Base-by-base conservation (phyloP, 768 basidiomycete genomes). In the Suillus hirtellus region DNA sequence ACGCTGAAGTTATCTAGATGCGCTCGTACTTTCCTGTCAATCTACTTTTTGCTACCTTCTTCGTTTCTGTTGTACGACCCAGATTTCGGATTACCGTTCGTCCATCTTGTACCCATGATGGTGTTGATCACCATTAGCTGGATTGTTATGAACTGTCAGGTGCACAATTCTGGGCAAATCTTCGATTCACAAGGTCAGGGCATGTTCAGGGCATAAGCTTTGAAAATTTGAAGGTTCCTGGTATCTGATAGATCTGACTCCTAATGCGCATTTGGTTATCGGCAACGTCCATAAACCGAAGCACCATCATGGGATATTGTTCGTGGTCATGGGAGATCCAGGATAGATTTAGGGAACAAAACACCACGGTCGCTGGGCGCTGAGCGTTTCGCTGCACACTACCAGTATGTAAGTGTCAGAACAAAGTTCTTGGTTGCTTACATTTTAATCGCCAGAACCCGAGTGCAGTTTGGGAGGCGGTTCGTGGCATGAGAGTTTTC, bases 401-500 rank as follows among this genome's bases (percentile, higher is more conserved):
- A 43, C 63, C 63, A 43, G 62, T 60, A n/a, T 52, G 58, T 46
- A 19, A 65, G 53, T 58, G 38, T 61, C 60, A 55, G 52, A 58
- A 10, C 60, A 60, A 56, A 56, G 37, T 61, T 54, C 34, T 40
- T 58, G 4, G 8, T 31, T 61, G 54, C 52, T 58, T 24, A 61
- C 35, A 31, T 61, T 42, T 38, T 24, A 58, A 59, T 35, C 56
- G 38, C 42, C 52, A 61, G 60, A 53, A 53, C 55, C 64, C 46
- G 31, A 64, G 60, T 17, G 59, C 60, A 50, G 60, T 52, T 47
- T 37, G 47, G 38, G 60, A 62, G 44, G 60, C 42, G 17, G 37
- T 27, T 38, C 24, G 40, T 67, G 66, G 61, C 69, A 69, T 69
- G 72, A 71, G 71, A 73, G 72, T 38, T 43, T 50, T 66, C 68